Conservation (phyloP, 148 eudicot species). For the Rhododendron ferrugineum region DNA sequence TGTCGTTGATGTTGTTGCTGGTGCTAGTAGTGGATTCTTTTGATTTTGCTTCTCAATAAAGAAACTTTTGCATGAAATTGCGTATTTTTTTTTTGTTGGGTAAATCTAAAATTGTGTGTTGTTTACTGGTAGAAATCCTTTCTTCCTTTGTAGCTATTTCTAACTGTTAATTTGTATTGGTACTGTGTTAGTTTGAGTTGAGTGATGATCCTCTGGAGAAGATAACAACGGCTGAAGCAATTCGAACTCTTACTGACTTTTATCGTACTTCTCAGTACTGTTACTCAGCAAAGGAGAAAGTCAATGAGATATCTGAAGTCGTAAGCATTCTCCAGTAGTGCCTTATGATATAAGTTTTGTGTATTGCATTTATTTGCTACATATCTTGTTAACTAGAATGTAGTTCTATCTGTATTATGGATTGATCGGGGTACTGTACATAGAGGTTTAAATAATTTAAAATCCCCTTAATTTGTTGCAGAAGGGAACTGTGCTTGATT, state of each 20-base stretch:
- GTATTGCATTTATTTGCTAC: not conserved
- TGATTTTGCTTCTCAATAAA: not conserved
- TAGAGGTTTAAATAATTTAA: not conserved
- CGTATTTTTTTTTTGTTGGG: not conserved
- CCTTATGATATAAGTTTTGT: not conserved
- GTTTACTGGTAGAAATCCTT: not conserved
- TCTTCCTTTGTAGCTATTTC: not conserved
- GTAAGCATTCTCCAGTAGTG: slow-evolving; percentile 27
- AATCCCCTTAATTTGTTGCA: slow-evolving; percentile 17
- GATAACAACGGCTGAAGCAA: slow-evolving; percentile 85
- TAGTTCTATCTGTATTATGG: not conserved
- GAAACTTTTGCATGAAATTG: not conserved
- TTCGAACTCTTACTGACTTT: slow-evolving; percentile 48
- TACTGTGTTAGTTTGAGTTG: slow-evolving; percentile 54
- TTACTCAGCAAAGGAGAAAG: slow-evolving; percentile 58
- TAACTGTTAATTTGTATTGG: not conserved
- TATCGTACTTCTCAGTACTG: slow-evolving; percentile 65
- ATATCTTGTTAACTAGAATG: not conserved
- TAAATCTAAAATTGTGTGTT: not conserved
- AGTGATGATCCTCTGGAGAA: slow-evolving; percentile 88
- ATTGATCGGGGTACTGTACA: not conserved
- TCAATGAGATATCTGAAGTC: slow-evolving; percentile 68
- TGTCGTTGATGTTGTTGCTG: not conserved
- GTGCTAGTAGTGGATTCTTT: not conserved
- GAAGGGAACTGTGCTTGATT: slow-evolving; percentile 93